These are phyloP conservation scores for Microbotryomycetes sp. DNA, from an alignment of 1,284 basidiomycete species.

Conservation along the genomic window DNA sequence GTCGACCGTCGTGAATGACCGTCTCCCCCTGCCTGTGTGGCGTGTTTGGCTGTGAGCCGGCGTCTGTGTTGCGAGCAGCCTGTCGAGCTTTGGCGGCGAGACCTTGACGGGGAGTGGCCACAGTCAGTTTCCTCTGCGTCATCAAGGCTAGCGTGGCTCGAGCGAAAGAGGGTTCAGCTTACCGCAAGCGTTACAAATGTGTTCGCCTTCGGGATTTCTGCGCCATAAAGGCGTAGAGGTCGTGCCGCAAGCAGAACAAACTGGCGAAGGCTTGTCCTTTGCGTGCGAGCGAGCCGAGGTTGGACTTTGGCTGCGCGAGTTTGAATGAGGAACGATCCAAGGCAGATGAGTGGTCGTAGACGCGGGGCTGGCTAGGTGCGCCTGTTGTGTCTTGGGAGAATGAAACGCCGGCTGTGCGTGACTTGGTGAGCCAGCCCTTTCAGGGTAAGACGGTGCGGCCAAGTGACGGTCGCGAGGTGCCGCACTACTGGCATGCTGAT, in stretches of 20 bases:
- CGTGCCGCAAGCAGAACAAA: slow-evolving; percentile 85
- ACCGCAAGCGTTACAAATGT: slow-evolving; percentile 80
- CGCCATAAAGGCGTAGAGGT: slow-evolving; percentile 90
- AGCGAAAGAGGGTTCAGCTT: slow-evolving; percentile 40
- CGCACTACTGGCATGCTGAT: neutral
- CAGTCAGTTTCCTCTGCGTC: too few relatives aligned
- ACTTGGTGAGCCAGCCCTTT: too few relatives aligned
- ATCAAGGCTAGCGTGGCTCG: too few relatives aligned
- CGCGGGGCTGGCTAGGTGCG: neutral
- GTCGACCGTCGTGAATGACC: too few relatives aligned
- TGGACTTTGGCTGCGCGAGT: neutral
- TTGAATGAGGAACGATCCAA: neutral
- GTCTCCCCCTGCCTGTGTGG: neutral
- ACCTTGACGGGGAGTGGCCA: neutral
- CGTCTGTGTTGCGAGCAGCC: neutral
- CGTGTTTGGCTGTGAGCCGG: neutral
- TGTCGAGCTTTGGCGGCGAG: slow-evolving; percentile 20
- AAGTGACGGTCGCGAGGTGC: too few relatives aligned
- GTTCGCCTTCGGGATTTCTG: slow-evolving; percentile 81
- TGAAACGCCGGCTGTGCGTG: too few relatives aligned
- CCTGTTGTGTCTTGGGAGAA: too few relatives aligned
- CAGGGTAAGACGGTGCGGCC: too few relatives aligned
- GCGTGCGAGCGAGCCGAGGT: neutral
- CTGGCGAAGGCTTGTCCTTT: slow-evolving; percentile 35
- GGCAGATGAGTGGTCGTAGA: neutral